Evolutionary conservation across 164 flowering plant genomes (phyloP).

Genomic region (Sextonia rubra): DNA sequence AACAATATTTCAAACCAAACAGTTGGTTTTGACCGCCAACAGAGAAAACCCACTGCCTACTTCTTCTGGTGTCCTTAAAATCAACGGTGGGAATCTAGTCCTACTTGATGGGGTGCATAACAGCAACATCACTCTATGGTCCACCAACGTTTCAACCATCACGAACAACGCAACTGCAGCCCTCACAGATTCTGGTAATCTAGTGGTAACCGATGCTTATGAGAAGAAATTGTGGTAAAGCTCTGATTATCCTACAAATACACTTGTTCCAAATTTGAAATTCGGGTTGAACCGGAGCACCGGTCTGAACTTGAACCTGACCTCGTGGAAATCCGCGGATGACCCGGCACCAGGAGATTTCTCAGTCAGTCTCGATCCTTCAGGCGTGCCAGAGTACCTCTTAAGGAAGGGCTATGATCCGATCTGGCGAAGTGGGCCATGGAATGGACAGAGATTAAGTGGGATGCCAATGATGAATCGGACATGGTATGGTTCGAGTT

Average conservation of each 20-base stretch:
- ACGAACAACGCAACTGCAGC: neutral
- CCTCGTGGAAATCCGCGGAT: conserved; percentile 5
- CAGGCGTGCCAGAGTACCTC: neutral
- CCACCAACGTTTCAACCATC: conserved; percentile 4
- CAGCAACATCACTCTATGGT: conserved; percentile 15
- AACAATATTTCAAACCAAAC: neutral
- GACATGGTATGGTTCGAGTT: no score
- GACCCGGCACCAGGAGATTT: conserved; percentile 8
- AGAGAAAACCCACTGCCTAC: conserved; percentile 9
- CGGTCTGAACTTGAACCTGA: neutral
- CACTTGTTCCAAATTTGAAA: neutral
- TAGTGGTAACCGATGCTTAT: conserved; percentile 7
- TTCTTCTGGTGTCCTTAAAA: conserved; percentile 1
- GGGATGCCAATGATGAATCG: conserved; percentile 19
- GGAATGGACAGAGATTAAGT: conserved; percentile 2
- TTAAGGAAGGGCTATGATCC: neutral
- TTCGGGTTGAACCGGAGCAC: neutral
- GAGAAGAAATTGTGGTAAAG: neutral
- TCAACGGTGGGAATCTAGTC: conserved; percentile 15
- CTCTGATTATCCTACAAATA: neutral
- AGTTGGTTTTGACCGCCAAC: conserved; percentile 23
- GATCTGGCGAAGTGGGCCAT: conserved; percentile 4
- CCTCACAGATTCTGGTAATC: conserved; percentile 24
- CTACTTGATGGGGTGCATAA: conserved; percentile 4
- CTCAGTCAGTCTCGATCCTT: neutral